Conservation (phyloP, 257 asterid genomes). For the Schizonepeta tenuifolia region DNA sequence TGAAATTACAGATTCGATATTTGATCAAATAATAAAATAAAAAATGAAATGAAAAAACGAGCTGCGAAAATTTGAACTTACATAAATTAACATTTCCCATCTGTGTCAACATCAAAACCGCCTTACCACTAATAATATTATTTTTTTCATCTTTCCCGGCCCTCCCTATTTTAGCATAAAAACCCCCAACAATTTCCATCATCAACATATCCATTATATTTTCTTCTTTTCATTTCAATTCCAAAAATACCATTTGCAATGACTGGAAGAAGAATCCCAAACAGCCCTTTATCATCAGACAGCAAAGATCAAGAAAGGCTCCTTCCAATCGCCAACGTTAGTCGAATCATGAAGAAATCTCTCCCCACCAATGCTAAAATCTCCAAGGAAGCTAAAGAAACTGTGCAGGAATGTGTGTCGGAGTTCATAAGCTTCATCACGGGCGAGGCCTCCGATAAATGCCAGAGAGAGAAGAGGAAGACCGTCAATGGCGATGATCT, state of each 20-base stretch:
- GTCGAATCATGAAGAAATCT: constrained; percentile 64
- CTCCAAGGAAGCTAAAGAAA: constrained; percentile 65
- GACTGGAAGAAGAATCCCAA: constrained; percentile 43
- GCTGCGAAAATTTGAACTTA: constrained; percentile 1
- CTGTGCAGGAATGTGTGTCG: constrained; percentile 60
- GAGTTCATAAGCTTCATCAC: constrained; percentile 71
- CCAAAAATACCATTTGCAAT: constrained; percentile 16
- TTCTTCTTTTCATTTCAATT: not conserved
- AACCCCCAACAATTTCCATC: constrained; percentile 25
- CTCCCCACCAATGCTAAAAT: constrained; percentile 69
- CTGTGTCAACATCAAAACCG: constrained; percentile 50
- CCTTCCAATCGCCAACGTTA: constrained; percentile 61
- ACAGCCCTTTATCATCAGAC: constrained; percentile 28
- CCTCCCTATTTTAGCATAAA: constrained; percentile 20
- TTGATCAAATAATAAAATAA: not conserved
- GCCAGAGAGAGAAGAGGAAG: constrained; percentile 65
- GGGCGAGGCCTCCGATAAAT: constrained; percentile 67
- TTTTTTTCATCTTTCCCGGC: not conserved
- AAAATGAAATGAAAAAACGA: not conserved
- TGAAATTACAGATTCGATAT: no score
- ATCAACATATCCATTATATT: not conserved
- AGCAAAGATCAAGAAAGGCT: constrained; percentile 40
- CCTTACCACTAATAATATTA: constrained; percentile 39
- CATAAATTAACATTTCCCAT: constrained; percentile 26
- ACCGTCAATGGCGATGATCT: constrained; percentile 64